Percentiles rank a stretch among this genome's conserved stretches.
These are phyloP conservation scores for Hanseniaspora mollemarum DNA, from an alignment of 805 yeast species.

Conservation along the genomic window DNA sequence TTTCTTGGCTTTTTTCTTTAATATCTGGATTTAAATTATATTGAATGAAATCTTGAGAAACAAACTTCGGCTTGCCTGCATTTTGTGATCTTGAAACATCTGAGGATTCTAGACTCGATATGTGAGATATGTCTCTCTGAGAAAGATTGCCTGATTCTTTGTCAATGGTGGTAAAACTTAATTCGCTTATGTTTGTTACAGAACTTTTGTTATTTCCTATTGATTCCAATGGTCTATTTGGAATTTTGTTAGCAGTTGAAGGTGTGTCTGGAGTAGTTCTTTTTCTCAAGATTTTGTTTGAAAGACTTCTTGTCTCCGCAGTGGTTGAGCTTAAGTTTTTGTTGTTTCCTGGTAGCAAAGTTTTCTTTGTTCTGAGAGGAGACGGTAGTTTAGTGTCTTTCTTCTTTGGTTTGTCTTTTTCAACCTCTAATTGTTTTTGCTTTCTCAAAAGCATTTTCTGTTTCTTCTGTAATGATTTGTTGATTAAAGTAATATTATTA, in stretches of 20 bases:
- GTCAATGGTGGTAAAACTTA: background rate
- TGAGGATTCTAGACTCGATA: background rate
- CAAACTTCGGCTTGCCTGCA: background rate
- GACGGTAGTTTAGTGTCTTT: background rate
- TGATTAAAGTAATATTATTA: slow-evolving; percentile 2
- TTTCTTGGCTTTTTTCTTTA: background rate
- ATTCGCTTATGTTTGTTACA: background rate
- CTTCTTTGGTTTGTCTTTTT: background rate
- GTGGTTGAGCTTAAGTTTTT: background rate
- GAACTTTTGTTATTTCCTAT: background rate
- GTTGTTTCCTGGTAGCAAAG: background rate
- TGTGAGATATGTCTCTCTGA: background rate
- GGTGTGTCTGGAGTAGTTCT: too few relatives aligned
- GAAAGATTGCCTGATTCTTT: background rate
- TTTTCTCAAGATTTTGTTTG: too few relatives aligned
- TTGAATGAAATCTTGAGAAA: background rate
- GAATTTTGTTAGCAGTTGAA: background rate
- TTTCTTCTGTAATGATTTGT: slow-evolving; percentile 13
- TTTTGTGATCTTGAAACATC: too few relatives aligned
- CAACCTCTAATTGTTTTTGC: background rate
- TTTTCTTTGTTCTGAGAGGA: background rate
- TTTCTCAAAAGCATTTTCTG: slow-evolving; percentile 9
- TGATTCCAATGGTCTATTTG: background rate
- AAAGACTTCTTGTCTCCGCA: too few relatives aligned
- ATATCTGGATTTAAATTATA: background rate